Evolutionary conservation across 2,329 filamentous ascomycete species (phyloP).

Genomic region (Spiromastix sp.): DNA sequence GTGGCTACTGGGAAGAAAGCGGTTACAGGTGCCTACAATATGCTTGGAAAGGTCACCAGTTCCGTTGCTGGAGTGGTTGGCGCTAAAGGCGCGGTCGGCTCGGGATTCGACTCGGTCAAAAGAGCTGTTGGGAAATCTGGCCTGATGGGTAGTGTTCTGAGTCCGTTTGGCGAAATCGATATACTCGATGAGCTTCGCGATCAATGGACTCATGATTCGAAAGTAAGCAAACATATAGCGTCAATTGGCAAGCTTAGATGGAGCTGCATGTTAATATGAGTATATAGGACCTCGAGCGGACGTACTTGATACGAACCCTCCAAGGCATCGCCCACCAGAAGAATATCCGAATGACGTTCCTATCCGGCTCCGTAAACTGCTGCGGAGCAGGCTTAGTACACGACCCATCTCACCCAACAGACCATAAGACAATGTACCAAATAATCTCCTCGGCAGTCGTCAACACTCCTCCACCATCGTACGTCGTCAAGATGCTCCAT

Average conservation of each 20-base stretch:
- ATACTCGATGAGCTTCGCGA: conserved; percentile 89
- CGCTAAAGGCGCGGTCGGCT: conserved; percentile 82
- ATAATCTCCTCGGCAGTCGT: conserved; percentile 89
- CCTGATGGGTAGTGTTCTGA: conserved; percentile 89
- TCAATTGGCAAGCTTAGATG: too few relatives aligned
- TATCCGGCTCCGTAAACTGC: conserved; percentile 81
- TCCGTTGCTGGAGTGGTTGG: conserved; percentile 93
- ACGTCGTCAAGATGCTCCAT: conserved; percentile 90
- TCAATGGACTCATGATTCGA: conserved; percentile 96
- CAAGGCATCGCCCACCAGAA: conserved; percentile 95
- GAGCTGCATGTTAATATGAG: conserved; percentile 5
- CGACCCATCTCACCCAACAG: conserved; percentile 78
- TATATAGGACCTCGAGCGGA: conserved; percentile 82
- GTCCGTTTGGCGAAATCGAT: conserved; percentile 93
- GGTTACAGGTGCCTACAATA: conserved; percentile 91
- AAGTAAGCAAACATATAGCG: conserved; percentile 49
- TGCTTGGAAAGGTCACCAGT: conserved; percentile 88
- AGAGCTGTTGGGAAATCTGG: conserved; percentile 92
- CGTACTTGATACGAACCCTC: conserved; percentile 89
- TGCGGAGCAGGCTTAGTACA: conserved; percentile 90
- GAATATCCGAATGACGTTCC: conserved; percentile 90
- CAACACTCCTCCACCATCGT: conserved; percentile 71
- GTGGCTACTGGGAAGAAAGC: conserved; percentile 93
- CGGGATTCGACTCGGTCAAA: conserved; percentile 90
- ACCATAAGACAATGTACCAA: conserved; percentile 99